Evolutionary conservation across 2,329 filamentous ascomycete genomes (phyloP), one percentile per base, ranked within the genome.

Genomic region (Penicillium hordei): DNA sequence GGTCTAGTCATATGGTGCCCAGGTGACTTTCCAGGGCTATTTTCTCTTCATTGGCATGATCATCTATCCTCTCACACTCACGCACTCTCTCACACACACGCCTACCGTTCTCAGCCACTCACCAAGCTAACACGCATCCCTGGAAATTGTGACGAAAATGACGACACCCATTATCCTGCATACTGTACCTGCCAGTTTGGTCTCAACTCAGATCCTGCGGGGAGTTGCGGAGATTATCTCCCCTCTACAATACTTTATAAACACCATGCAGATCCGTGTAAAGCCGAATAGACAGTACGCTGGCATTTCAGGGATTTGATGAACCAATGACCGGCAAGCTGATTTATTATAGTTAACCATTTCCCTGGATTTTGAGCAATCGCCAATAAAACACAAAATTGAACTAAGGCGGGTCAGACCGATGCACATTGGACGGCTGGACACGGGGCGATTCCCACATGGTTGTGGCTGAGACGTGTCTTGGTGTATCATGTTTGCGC

Each of bases 391-490:
- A 23, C 4, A 15, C 33, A 49, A 52, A 48, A 55, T 58, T 23
- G 38, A 27, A 38, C 38, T 36, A 36, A 38, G 23, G 57, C 48
- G 46, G 48, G 29, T 44, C 19, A 54, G 36, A 23, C 50, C 48
- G 33, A 51, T 19, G 38, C 52, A 44, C 27, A 63, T 62, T 63
- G 55, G 58, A 40, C 33, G 21, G 52, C 54, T 39, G 9, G 29
- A 51, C 52, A 52, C 53, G 50, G 48, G 51, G 55, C 57, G 36
- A 55, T 62, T 48, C 58, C 63, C 64, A 66, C 64, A 66, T 65
- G 63, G 61, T 60, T 64, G 64, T 66, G 63, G 63, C 64, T 65
- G 64, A 64, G 64, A 65, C 64, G 58, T 58, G 56, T 59, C 50
- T 62, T 57, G 57, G 52, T 62, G 63, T 64, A 65, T 66, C 63